Conservation (phyloP, 306 rosid genomes). For the Arachis stenosperma region DNA sequence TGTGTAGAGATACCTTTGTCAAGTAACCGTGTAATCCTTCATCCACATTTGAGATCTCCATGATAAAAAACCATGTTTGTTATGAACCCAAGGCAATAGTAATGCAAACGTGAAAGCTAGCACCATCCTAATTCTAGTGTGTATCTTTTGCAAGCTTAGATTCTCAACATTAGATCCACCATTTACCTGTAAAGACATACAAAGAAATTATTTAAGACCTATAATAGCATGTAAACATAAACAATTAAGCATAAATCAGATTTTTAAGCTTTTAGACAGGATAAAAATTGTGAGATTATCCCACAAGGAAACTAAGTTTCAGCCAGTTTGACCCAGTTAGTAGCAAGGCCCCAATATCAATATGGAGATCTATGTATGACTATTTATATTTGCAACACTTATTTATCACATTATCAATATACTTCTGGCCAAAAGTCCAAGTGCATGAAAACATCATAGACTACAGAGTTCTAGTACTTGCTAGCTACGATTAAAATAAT, state of each 20-base stretch:
- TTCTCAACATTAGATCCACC: conserved; percentile 92
- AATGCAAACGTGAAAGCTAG: conserved; percentile 97
- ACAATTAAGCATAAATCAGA: not conserved
- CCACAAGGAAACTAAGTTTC: conserved; percentile 1
- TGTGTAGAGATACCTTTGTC: conserved; percentile 67
- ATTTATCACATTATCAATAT: conserved; percentile 14
- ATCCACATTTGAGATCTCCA: conserved; percentile 94
- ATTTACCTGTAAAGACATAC: conserved; percentile 61
- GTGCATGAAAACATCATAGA: conserved; percentile 21
- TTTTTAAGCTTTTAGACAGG: conserved; percentile 18
- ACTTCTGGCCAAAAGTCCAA: conserved; percentile 11
- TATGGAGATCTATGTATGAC: conserved; percentile 17
- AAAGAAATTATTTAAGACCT: conserved; percentile 13
- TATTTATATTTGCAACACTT: conserved; percentile 8
- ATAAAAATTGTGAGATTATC: conserved; percentile 25
- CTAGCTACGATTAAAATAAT: conserved; percentile 20
- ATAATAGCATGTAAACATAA: conserved; percentile 7
- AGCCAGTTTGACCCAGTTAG: conserved; percentile 2
- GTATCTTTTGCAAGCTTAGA: conserved; percentile 91
- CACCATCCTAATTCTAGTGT: conserved; percentile 94
- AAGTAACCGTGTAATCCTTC: conserved; percentile 91
- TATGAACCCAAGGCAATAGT: conserved; percentile 97
- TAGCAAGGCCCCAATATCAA: not conserved
- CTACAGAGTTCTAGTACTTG: conserved; percentile 11
- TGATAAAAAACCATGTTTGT: conserved; percentile 82